Evolutionary conservation across 179 eudicot species (phyloP).

Genomic region (Gypsophila paniculata): DNA sequence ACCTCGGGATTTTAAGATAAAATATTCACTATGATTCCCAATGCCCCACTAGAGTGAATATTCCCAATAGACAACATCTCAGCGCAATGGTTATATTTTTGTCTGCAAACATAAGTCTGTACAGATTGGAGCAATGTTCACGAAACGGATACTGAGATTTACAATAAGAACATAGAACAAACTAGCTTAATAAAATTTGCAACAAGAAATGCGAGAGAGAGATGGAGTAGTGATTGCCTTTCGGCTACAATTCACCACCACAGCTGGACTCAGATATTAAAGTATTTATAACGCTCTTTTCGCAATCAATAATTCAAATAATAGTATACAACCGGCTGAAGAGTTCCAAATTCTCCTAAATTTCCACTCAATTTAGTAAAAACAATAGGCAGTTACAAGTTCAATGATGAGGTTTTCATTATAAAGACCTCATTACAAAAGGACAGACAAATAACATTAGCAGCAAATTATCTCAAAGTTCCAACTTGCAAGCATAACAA

Average conservation of each 20-base stretch:
- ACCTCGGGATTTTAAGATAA: not conserved
- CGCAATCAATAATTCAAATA: not conserved
- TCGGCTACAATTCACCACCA: not conserved
- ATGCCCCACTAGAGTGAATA: not conserved
- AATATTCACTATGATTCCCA: not conserved
- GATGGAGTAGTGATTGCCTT: not conserved
- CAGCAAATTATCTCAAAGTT: not conserved
- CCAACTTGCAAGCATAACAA: conserved; percentile 16
- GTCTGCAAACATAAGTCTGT: not conserved
- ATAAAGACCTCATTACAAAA: no score
- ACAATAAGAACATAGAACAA: not conserved
- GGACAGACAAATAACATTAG: not conserved
- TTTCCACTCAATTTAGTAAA: not conserved
- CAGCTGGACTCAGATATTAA: no score
- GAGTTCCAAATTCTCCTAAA: not conserved
- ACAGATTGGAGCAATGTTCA: not conserved
- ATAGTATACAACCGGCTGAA: not conserved
- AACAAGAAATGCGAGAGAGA: not conserved
- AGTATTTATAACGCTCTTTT: not conserved
- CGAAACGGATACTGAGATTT: not conserved
- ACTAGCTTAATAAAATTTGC: not conserved
- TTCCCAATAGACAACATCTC: no score
- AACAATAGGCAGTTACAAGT: no score
- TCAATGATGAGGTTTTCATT: not conserved
- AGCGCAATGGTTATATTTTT: no score